A percentile compares a stretch with the other conserved stretches of the same genome.
These are phyloP conservation scores for Saccharomycopsis fermentans DNA, from an alignment of 805 yeast genomes.

Conservation along the genomic window DNA sequence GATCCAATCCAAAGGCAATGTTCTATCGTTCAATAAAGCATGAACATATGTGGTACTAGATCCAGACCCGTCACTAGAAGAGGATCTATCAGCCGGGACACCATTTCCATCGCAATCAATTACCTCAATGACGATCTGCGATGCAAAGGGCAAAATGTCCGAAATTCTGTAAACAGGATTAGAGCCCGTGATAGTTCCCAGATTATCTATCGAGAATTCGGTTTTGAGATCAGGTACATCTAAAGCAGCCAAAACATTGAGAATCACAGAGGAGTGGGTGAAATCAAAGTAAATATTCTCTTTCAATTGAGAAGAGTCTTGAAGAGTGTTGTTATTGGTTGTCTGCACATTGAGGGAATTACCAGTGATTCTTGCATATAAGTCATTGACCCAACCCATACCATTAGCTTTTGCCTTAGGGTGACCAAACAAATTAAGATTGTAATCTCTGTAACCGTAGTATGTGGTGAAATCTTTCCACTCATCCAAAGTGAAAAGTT, in stretches of 20 bases:
- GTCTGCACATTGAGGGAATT: constrained; percentile 37
- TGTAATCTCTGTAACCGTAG: constrained; percentile 49
- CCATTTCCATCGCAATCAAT: constrained; percentile 15
- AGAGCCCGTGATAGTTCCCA: neutral
- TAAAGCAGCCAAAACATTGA: constrained; percentile 51
- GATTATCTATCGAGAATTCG: constrained; percentile 5
- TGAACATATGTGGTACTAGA: constrained; percentile 13
- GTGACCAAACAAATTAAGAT: constrained; percentile 49
- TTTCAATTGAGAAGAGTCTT: constrained; percentile 30
- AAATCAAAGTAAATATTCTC: constrained; percentile 52
- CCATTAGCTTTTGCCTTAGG: constrained; percentile 49
- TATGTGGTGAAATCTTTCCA: constrained; percentile 51
- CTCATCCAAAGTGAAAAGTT: constrained; percentile 56
- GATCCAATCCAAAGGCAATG: constrained; percentile 14
- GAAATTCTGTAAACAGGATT: constrained; percentile 1
- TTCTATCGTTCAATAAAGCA: constrained; percentile 17
- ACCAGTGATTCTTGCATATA: constrained; percentile 32
- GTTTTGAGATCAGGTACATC: constrained; percentile 38
- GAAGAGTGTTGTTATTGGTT: constrained; percentile 25
- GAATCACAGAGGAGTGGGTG: constrained; percentile 66
- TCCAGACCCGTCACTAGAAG: neutral
- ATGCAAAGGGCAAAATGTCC: constrained; percentile 17
- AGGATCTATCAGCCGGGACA: constrained; percentile 16
- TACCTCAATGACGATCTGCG: constrained; percentile 16
- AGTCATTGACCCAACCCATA: constrained; percentile 39